Base-by-base conservation (phyloP, 1,284 basidiomycete genomes). In the Malassezia sp. region DNA sequence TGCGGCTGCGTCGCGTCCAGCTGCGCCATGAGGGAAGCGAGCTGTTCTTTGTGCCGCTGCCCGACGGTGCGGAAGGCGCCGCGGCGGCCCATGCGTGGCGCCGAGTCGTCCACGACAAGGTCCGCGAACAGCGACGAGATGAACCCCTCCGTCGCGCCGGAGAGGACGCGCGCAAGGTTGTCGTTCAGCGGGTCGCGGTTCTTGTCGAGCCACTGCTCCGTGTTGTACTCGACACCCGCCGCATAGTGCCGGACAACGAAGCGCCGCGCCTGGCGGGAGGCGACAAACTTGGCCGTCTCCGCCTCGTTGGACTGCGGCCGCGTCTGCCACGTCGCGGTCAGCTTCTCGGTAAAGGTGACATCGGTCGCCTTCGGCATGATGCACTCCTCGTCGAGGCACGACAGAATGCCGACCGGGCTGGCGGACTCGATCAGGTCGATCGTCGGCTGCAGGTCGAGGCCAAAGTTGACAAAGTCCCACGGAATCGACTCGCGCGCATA, bases 311-410 rank as follows among this genome's bases (percentile, higher is more conserved):
- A 54, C 15, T 56, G 55, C 8, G 54, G 59, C n/a, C n/a, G n/a
- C n/a, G n/a, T n/a, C 1, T 49, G 45, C 67, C 67, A 70, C 17
- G 49, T 61, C 20, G 57, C 47, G 35, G 54, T 56, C 2, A 96
- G 77, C 73, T 96, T 97, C 71, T 89, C 82, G 24, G 88, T 91
- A 72, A 97, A 96, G 0, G 90, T 96, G 40, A 80, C 73, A 70
- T 99, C 93, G 6, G 84, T 89, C 3, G 91, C 93, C 71, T 86
- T 89, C 34, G 93, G 93, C 91, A 97, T 97, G 72, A 97, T 97
- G 69, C 90, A 97, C 63, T 96, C 93, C 70, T 97, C 93, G 70
- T 99, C 93, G 37, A 99, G 75, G 59, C 85, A 83, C 53, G 87
- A 88, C 30, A 99, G 77, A 46, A 97, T 84, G 52, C 93, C 93